Evolutionary conservation across 305 asterid genomes (phyloP), one percentile per base, ranked within the genome.

Genomic region (Lippia alba): DNA sequence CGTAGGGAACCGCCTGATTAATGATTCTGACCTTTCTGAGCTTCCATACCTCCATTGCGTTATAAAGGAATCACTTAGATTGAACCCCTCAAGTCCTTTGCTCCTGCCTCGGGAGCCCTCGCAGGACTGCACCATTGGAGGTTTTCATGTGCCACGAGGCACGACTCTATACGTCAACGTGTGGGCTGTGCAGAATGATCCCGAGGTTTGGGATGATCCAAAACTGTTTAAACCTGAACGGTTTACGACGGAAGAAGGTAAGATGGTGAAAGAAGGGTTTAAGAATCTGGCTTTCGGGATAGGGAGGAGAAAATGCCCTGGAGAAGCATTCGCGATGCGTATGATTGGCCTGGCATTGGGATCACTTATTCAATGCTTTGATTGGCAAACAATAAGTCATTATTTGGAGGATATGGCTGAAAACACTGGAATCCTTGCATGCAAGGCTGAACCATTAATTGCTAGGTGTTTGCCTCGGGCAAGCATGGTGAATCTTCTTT

Each of bases 71-170:
- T 72, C 83, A 3, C 66, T 75, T 0, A 64, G 86, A 55, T 54
- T 81, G 32, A 75, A 61, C 56, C 80, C 83, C 2, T 48, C 51
- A 2, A 71, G 40, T 19, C 79, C 85, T 6, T 57, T 81, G 30
- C 63, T 81, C 56, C 49, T 81, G 7, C 85, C 85, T 20, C 85
- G 68, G 49, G 61, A 66, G 63, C 70, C 82, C 12, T 60, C 80
- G 2, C 36, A 54, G 19, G 73, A 67, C 8, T 73, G 78, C 57
- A 56, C 39, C 0, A 15, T 80, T 2, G 70, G 54, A 12, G 85
- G 80, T 6, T 81, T 41, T 50, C 60, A 54, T 45, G 34, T 81
- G 7, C 82, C 85, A 8, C n/a, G 41, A 30, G 79, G 77, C 16
- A 81, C 83, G 19, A 73, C 60, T 32, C 40, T 75, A 6, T 20